Conservation (phyloP, 2,329 filamentous ascomycete genomes). For the Pestalotiopsis sp. region DNA sequence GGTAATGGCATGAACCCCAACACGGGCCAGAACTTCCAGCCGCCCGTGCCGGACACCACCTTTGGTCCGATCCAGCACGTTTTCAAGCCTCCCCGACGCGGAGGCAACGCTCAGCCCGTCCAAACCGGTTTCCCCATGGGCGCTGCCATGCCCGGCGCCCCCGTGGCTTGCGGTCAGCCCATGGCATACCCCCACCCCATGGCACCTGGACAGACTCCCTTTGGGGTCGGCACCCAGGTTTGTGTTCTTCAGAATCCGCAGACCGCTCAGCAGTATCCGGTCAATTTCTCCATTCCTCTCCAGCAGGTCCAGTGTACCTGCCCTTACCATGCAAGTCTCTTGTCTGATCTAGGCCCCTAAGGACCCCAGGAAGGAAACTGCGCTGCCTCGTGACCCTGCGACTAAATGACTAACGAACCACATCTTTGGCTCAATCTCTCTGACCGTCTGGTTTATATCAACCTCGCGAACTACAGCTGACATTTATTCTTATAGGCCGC, state of each 20-base stretch:
- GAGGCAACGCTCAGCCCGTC: conserved; percentile 20
- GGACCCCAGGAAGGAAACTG: neutral
- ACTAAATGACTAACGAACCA: neutral
- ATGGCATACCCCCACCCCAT: conserved; percentile 3
- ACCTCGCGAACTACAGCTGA: neutral
- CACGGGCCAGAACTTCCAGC: conserved; percentile 54
- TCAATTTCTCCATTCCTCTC: neutral
- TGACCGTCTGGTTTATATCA: neutral
- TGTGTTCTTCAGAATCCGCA: neutral
- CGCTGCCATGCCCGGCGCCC: neutral
- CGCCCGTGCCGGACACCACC: conserved; percentile 58
- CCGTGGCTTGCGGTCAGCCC: neutral
- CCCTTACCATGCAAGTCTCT: conserved; percentile 39
- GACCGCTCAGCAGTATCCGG: conserved; percentile 6
- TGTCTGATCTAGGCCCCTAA: neutral
- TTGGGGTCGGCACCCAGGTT: neutral
- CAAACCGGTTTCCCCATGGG: neutral
- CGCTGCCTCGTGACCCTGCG: neutral
- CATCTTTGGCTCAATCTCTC: conserved; percentile 10
- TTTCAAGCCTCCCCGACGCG: conserved; percentile 54
- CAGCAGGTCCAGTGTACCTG: conserved; percentile 12
- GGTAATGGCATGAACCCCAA: conserved; percentile 41
- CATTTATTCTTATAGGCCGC: neutral
- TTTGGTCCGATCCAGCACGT: conserved; percentile 55
- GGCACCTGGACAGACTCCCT: conserved; percentile 20